A percentile compares a stretch with the other conserved stretches of the same genome.
These are phyloP conservation scores for Aspergillus cristatus DNA, from an alignment of 495 filamentous ascomycete species.

Conservation along the genomic window DNA sequence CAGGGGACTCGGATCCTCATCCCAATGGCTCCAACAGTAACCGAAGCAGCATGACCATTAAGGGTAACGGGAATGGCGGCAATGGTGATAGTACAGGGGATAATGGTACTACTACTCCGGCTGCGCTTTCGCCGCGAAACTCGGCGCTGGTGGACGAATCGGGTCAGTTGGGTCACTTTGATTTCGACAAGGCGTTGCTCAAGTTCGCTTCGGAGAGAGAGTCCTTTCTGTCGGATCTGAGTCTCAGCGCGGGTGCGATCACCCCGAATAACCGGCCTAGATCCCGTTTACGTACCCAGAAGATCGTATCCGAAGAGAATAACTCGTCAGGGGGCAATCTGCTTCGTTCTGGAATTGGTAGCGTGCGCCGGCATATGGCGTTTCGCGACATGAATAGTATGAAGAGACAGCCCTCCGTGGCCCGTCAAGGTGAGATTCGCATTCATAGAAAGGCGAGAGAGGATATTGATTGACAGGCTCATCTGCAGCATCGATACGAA, in stretches of 20 bases:
- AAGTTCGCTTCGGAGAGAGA: constrained; percentile 95
- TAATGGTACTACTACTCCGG: too few relatives aligned
- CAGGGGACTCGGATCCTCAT: constrained; percentile 44
- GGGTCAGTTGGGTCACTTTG: constrained; percentile 28
- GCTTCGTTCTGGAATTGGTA: constrained; percentile 54
- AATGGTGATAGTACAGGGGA: too few relatives aligned
- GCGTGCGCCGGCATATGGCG: constrained; percentile 78
- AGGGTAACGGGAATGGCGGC: constrained; percentile 29
- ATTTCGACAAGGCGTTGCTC: constrained; percentile 84
- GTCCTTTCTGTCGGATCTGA: constrained; percentile 85
- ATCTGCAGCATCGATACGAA: constrained; percentile 71
- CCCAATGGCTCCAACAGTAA: constrained; percentile 64
- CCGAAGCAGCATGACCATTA: constrained; percentile 80
- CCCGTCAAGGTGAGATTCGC: constrained; percentile 72
- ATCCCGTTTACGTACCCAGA: constrained; percentile 68
- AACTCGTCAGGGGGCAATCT: constrained; percentile 30
- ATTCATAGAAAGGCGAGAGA: too few relatives aligned
- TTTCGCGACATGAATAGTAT: constrained; percentile 90
- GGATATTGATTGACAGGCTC: too few relatives aligned
- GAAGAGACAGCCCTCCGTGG: constrained; percentile 74
- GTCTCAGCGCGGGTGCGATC: constrained; percentile 75
- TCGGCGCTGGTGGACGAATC: constrained; percentile 48
- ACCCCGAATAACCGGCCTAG: constrained; percentile 61
- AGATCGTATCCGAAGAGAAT: constrained; percentile 68
- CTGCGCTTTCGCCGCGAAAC: constrained; percentile 18